A percentile compares a stretch with the other conserved stretches of the same genome.
These are phyloP conservation scores for Potentilla sterilis DNA, from an alignment of 306 rosid species.

Conservation along the genomic window DNA sequence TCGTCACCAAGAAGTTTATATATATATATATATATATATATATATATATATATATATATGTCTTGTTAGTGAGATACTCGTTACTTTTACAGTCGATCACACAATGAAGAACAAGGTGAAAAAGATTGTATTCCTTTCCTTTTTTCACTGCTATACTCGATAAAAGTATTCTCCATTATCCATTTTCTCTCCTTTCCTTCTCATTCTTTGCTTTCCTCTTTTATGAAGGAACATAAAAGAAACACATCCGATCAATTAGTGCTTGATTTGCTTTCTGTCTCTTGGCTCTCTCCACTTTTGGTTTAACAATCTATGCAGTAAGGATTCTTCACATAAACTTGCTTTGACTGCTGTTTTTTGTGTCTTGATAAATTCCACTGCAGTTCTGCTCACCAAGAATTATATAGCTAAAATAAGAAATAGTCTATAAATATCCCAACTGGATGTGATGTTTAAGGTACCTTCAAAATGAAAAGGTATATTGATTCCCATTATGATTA, in stretches of 20 bases:
- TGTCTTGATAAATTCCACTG: not conserved
- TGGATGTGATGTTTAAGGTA: not conserved
- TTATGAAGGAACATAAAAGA: not conserved
- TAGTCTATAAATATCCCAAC: not conserved
- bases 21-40: no score
- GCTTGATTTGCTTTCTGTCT: not conserved
- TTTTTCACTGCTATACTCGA: slow-evolving; percentile 1
- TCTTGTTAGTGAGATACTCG: not conserved
- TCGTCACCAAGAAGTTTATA: no score
- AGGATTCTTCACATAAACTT: not conserved
- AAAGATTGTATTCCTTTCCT: not conserved
- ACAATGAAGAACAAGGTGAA: not conserved
- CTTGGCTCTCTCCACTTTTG: not conserved
- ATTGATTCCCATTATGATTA: not conserved
- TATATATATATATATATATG: not conserved
- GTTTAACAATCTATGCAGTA: not conserved
- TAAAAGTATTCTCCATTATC: not conserved
- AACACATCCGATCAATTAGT: not conserved
- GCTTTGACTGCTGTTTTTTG: not conserved
- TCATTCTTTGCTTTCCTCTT: not conserved
- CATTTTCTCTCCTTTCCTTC: not conserved
- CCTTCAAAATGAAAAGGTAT: not conserved
- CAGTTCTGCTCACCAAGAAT: not conserved
- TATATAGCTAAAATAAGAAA: not conserved
- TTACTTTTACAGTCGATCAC: not conserved